These are phyloP conservation scores for Phylloporus scabripes DNA, from an alignment of 768 basidiomycete genomes.

Conservation along the genomic window DNA sequence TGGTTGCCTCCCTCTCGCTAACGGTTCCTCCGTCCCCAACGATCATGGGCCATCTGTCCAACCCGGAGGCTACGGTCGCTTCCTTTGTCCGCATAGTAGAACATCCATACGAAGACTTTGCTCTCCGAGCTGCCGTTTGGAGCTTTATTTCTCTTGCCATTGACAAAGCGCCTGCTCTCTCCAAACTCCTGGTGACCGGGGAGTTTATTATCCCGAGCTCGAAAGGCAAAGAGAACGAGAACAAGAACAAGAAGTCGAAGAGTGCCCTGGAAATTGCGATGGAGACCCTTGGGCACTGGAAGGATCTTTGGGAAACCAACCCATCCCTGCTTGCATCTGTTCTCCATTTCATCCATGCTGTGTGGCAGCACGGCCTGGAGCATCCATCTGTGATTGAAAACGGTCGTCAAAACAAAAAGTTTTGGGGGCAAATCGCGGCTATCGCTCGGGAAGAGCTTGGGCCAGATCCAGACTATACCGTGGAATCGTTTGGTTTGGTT, in stretches of 20 bases:
- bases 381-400: constrained; percentile 55
- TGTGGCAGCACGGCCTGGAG: constrained; percentile 78
- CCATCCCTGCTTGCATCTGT: constrained; percentile 71
- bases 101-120: constrained; percentile 74
- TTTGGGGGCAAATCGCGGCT: constrained; percentile 67
- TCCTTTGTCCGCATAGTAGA: constrained; percentile 66
- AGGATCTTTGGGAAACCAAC: constrained; percentile 69
- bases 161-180: constrained; percentile 82
- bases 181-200: constrained; percentile 72
- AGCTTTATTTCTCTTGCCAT: constrained; percentile 75
- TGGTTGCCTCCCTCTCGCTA: constrained; percentile 60
- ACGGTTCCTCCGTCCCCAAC: constrained; percentile 61
- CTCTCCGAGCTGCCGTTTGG: constrained; percentile 75
- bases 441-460: constrained; percentile 68
- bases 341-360: constrained; percentile 67
- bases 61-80: constrained; percentile 66
- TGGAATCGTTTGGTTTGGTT: constrained; percentile 40
- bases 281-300: constrained; percentile 64
- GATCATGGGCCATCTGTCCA: constrained; percentile 71
- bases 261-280: constrained; percentile 68
- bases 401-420: constrained; percentile 49
- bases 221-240: constrained; percentile 35
- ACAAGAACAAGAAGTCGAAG: constrained; percentile 30
- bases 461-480: constrained; percentile 63
- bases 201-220: constrained; percentile 49